Conservation (phyloP, 768 basidiomycete genomes). For the Dendrothele bispora region DNA sequence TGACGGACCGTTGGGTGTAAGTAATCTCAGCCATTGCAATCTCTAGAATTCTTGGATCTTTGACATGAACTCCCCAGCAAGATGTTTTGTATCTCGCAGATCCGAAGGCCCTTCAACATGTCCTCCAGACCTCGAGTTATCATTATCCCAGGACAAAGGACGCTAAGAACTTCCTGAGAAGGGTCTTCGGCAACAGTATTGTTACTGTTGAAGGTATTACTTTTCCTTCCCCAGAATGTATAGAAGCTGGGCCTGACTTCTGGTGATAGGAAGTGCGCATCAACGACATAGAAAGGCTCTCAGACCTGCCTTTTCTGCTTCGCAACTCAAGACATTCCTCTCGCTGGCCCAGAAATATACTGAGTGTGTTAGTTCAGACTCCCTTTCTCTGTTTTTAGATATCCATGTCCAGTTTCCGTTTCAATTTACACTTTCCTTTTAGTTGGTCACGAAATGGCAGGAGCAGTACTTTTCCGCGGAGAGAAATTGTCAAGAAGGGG, state of each 20-base stretch:
- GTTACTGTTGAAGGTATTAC: conserved; percentile 16
- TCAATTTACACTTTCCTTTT: too few relatives aligned
- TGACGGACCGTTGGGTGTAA: too few relatives aligned
- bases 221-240: neutral
- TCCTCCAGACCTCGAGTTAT: conserved; percentile 27
- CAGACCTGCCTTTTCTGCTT: conserved; percentile 25
- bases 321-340: conserved; percentile 25
- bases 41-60: too few relatives aligned
- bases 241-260: neutral
- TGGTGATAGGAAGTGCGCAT: conserved; percentile 17
- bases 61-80: conserved; percentile 21
- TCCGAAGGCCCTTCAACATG: conserved; percentile 11
- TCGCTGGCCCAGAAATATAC: conserved; percentile 23
- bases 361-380: conserved; percentile 13
- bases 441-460: conserved; percentile 23
- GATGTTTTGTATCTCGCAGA: conserved; percentile 26
- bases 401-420: too few relatives aligned
- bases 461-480: too few relatives aligned
- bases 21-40: too few relatives aligned
- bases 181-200: conserved; percentile 22
- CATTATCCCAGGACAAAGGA: conserved; percentile 21
- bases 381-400: neutral
- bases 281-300: conserved; percentile 28
- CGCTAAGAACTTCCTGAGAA: conserved; percentile 4
- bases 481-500: conserved; percentile 9